These are phyloP conservation scores for Dioscorea alata DNA, from an alignment of 106 monocot genomes.

Conservation along the genomic window DNA sequence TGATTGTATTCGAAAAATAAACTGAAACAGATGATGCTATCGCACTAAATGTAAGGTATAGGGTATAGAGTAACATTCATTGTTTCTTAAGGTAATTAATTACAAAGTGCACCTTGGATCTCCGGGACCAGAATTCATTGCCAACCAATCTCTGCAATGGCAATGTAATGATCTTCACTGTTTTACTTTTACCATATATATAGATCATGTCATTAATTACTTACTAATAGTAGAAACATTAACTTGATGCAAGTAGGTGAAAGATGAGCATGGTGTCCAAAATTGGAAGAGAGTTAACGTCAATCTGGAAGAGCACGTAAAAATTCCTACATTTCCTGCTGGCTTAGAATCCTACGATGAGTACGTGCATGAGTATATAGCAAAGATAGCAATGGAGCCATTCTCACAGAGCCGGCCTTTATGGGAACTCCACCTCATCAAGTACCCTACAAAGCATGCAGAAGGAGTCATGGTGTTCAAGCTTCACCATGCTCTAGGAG, in stretches of 20 bases:
- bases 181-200: neutral
- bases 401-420: slow-evolving; percentile 36
- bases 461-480: slow-evolving; percentile 53
- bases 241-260: slow-evolving; percentile 25
- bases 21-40: too few relatives aligned
- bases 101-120: too few relatives aligned
- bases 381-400: slow-evolving; percentile 26
- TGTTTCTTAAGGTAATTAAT: too few relatives aligned
- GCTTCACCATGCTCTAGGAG: slow-evolving; percentile 75
- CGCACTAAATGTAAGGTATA: too few relatives aligned
- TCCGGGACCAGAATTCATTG: too few relatives aligned
- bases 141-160: too few relatives aligned
- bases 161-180: too few relatives aligned
- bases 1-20: too few relatives aligned
- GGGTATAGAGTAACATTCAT: too few relatives aligned
- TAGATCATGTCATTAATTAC: too few relatives aligned
- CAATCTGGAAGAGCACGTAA: slow-evolving; percentile 51
- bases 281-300: slow-evolving; percentile 53
- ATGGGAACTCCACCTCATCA: slow-evolving; percentile 66
- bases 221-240: neutral
- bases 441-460: slow-evolving; percentile 48
- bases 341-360: slow-evolving; percentile 44
- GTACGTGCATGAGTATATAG: slow-evolving; percentile 40
- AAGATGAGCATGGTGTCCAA: slow-evolving; percentile 36
- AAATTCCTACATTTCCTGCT: slow-evolving; percentile 41